A percentile compares a stretch with the other conserved stretches of the same genome.
These are phyloP conservation scores for Lepidium didymum DNA, from an alignment of 345 rosid genomes.

Conservation along the genomic window DNA sequence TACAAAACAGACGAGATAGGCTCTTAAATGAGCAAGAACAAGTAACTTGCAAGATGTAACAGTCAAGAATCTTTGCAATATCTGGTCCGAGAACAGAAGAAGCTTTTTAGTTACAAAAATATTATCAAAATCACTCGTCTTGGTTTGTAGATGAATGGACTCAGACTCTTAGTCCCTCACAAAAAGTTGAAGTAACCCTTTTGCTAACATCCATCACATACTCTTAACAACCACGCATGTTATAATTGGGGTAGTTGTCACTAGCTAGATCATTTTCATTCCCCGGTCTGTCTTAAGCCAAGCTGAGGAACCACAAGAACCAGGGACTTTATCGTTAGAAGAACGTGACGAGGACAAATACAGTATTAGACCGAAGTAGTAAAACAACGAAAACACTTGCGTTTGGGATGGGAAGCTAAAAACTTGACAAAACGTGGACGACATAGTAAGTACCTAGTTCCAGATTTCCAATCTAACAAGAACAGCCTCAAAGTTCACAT, in stretches of 20 bases:
- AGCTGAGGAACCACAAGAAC: neutral
- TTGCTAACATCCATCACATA: neutral
- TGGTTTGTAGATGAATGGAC: neutral
- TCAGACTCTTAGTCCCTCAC: neutral
- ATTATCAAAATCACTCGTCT: neutral
- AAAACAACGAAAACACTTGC: neutral
- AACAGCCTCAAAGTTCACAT: neutral
- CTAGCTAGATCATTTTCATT: neutral
- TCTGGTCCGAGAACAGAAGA: neutral
- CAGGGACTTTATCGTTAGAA: too few species aligned
- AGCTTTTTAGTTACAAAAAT: neutral
- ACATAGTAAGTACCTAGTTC: neutral
- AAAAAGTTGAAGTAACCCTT: neutral
- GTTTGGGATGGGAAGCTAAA: neutral
- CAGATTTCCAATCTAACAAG: neutral
- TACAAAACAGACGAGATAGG: neutral
- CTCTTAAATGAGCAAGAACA: neutral
- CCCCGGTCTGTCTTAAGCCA: neutral
- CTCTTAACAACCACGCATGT: neutral
- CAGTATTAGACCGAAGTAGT: neutral
- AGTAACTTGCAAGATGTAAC: neutral
- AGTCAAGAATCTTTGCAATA: neutral
- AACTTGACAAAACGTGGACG: neutral
- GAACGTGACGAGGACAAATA: neutral
- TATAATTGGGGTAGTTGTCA: neutral